Evolutionary conservation across 768 basidiomycete species (phyloP), one percentile per base, ranked within the genome.

Genomic region (Mrakia gelida): DNA sequence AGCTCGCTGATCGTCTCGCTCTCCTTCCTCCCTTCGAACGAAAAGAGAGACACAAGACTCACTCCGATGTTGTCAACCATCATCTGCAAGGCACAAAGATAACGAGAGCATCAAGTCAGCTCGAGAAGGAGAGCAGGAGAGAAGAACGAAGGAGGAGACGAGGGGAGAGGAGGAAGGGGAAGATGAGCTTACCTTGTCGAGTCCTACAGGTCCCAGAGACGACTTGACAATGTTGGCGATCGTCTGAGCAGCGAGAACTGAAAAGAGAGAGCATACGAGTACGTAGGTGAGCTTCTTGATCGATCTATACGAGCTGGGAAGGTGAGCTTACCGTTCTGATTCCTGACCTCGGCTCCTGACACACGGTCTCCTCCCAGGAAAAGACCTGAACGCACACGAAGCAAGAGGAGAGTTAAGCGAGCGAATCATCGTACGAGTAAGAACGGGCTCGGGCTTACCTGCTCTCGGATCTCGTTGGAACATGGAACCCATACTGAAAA

Each of bases 191-290:
- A 75, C 94, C 86, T 96, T 95, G 83, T 96, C 95, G 13, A 95
- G 90, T 54, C 96, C 96, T 75, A 98, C 87, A 13, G 97, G 97
- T 8, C 97, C 97, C 75, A 99, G 83, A 38, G 94, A 96, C 82
- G 92, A 96, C 88, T 95, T 97, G 59, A 99, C 90, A 81, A 98
- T 92, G 85, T 99, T 99, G 78, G 97, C 94, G 82, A 99, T 97
- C 9, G 96, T 91, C 83, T 93, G 91, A 67, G 95, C 96, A 65
- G 96, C 97, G 82, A 94, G 89, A 81, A 98, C 96, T 97, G 85
- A 0, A 68, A 18, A 52, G 5, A 16, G 63, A 38, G 18, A 34
- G 26, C 32, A 23, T 43, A 23, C 1, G 67, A 26, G 70, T 23
- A 13, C 10, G 5, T 76, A n/a, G 45, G 26, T 43, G 18, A 70